phyloP scores from a whole-genome alignment of 192 early-diverging fungal genomes.

The Dissophora globulifera region DNA sequence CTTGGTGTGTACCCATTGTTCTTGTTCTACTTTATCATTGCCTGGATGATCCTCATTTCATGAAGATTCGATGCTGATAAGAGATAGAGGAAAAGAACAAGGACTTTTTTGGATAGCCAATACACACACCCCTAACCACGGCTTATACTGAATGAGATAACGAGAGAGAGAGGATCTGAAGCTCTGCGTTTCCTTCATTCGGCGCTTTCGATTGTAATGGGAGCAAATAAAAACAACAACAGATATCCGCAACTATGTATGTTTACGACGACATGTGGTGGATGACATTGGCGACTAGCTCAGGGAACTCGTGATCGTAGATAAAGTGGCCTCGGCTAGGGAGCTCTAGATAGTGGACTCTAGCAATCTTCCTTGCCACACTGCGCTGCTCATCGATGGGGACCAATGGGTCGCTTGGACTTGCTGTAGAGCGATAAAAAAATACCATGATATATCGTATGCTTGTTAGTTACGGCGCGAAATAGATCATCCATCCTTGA shows the following conservation, averaged over 20 bases:
- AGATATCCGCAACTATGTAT: no score
- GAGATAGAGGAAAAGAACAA: not conserved
- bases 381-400: conserved; percentile 55
- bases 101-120: not conserved
- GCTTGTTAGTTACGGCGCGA: no score
- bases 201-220: no score
- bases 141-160: no score
- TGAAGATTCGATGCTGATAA: conserved; percentile 30
- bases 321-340: conserved; percentile 54
- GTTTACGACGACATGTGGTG: conserved; percentile 31
- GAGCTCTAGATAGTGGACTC: conserved; percentile 51
- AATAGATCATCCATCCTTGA: no score
- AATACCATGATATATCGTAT: no score
- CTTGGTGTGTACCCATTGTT: conserved; percentile 95
- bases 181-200: not conserved
- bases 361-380: conserved; percentile 46
- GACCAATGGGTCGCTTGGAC: conserved; percentile 46
- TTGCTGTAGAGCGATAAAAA: conserved; percentile 11
- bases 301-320: conserved; percentile 37
- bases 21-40: conserved; percentile 95
- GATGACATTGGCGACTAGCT: conserved; percentile 47
- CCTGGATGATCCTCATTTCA: conserved; percentile 91
- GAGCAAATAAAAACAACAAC: no score
- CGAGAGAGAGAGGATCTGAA: not conserved
- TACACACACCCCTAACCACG: no score